Conservation (phyloP, 257 asterid species). For the Rehmannia glutinosa region DNA sequence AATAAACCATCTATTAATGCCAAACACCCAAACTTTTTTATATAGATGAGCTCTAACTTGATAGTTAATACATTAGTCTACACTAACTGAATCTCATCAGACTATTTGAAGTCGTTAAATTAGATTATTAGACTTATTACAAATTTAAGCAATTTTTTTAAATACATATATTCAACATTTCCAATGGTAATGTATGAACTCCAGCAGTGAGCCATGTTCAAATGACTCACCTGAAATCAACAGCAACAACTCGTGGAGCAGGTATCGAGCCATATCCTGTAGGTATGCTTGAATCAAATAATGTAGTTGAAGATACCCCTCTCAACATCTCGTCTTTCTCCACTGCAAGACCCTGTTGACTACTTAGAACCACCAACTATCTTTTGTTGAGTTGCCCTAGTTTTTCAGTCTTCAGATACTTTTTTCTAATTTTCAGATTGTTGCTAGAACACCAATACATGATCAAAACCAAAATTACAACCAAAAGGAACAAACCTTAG, state of each 20-base stretch:
- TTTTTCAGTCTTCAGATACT: not conserved
- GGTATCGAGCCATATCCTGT: constrained; percentile 63
- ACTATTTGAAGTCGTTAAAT: not conserved
- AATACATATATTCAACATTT: constrained; percentile 2
- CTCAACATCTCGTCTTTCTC: constrained; percentile 68
- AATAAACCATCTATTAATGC: constrained; percentile 4
- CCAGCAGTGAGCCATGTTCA: not conserved
- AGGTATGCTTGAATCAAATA: constrained; percentile 49
- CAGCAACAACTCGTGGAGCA: constrained; percentile 50
- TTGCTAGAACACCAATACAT: constrained; percentile 6
- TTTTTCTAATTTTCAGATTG: constrained; percentile 9
- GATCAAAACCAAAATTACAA: constrained; percentile 1
- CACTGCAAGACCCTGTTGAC: constrained; percentile 87
- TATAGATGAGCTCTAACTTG: not conserved
- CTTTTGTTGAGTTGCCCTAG: not conserved
- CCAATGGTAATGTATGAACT: not conserved
- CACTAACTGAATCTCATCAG: not conserved
- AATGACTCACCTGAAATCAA: constrained; percentile 68
- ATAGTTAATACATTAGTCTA: not conserved
- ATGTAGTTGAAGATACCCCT: constrained; percentile 45
- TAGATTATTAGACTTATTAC: not conserved
- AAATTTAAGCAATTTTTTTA: not conserved
- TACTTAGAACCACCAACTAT: constrained; percentile 30
- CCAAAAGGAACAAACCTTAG: constrained; percentile 56
- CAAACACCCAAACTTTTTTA: not conserved